Base-by-base conservation (phyloP, 2,329 filamentous ascomycete species). In the Fusarium denticulatum region DNA sequence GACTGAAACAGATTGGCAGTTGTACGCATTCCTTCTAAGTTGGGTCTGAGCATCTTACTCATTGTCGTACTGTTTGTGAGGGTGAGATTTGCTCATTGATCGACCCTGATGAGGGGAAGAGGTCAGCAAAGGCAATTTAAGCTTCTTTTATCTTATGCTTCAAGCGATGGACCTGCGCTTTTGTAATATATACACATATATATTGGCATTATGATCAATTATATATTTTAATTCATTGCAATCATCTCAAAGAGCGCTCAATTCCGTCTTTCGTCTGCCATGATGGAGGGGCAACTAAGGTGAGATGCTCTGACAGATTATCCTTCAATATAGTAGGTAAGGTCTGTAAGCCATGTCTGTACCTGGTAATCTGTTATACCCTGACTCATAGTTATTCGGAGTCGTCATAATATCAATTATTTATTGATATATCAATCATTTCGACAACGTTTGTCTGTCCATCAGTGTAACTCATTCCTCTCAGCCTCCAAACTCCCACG, bases 71-170 rank as follows among this genome's bases (percentile, higher is more conserved):
- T 40, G 36, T 20, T 34, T 49, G 56, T 60, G 28, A 34, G 15
- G 4, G 60, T 60, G 39, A 67, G 62, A 60, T 60, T 52, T 46
- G 43, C 28, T 37, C 45, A 67, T 46, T 24, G 42, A 59, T 50
- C 40, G 32, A 37, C 20, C 40, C 11, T 37, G 24, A 30, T 40
- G 34, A 40, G 50, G 36, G 24, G 36, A 40, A 40, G 6, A 28
- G 4, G 34, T 18, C 50, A 55, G 50, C 34, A 55, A 55, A 18
- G 7, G 20, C 50, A n/a, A 20, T n/a, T n/a, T n/a, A 30, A 30
- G 26, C 50, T 30, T 55, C 34, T 55, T 53, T 55, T 28, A 18
- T 42, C 15, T 28, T 18, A 8, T 10, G 11, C 20, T 30, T 40
- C 15, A 14, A 52, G 49, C n/a, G n/a, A 36, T 34, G 9, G 12